Conservation (phyloP, 257 asterid genomes). For the Eucommia ulmoides region DNA sequence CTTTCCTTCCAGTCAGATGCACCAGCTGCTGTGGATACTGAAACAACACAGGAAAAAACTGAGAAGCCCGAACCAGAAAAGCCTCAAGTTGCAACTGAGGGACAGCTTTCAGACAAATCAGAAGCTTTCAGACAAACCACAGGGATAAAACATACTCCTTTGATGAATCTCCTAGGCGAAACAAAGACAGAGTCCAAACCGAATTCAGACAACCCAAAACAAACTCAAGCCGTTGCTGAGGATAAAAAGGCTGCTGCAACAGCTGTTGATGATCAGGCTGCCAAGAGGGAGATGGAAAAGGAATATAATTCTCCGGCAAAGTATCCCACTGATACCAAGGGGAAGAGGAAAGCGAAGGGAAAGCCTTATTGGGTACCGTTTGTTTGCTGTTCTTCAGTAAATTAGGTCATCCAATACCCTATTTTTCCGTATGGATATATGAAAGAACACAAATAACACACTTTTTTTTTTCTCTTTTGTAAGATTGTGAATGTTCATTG, state of each 20-base stretch:
- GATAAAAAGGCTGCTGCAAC: no score
- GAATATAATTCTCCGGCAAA: neutral
- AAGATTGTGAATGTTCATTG: no score
- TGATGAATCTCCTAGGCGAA: neutral
- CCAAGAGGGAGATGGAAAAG: neutral
- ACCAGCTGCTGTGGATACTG: slow-evolving; percentile 15
- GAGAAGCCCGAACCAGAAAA: slow-evolving; percentile 22
- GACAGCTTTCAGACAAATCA: slow-evolving; percentile 20
- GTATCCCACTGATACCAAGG: no score
- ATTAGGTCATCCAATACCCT: neutral
- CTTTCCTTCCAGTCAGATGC: slow-evolving; percentile 30
- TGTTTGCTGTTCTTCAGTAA: neutral
- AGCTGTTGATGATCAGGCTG: no score
- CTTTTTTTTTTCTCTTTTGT: no score
- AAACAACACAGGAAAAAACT: slow-evolving; percentile 21
- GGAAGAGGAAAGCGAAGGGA: neutral
- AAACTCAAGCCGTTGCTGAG: no score
- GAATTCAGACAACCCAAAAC: no score
- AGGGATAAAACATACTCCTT: neutral
- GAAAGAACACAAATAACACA: no score
- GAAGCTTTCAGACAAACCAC: slow-evolving; percentile 17
- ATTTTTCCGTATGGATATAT: no score
- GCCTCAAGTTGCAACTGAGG: slow-evolving; percentile 22
- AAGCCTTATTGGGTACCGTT: neutral
- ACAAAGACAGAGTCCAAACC: neutral